These are phyloP conservation scores for Arthrinium phaeospermum DNA, from an alignment of 2,329 filamentous ascomycete species.

Conservation along the genomic window DNA sequence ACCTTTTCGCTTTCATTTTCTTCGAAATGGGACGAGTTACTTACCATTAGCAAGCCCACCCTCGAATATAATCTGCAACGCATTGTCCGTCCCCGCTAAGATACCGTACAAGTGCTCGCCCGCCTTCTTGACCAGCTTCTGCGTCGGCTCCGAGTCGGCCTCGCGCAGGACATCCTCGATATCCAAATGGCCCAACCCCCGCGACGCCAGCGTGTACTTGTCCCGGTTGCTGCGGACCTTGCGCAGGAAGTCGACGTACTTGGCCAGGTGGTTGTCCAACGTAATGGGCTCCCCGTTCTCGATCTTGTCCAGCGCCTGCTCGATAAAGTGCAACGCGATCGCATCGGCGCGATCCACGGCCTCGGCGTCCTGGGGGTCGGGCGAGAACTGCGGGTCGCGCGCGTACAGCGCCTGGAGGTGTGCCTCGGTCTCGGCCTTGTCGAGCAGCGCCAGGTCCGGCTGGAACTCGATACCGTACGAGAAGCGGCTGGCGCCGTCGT, in stretches of 20 bases:
- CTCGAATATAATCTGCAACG: constrained; percentile 18
- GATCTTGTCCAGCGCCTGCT: constrained; percentile 10
- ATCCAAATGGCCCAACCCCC: constrained; percentile 7
- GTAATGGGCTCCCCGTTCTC: neutral
- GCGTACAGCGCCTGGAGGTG: neutral
- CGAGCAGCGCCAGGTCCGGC: constrained; percentile 10
- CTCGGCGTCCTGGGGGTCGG: constrained; percentile 14
- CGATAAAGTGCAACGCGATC: constrained; percentile 18
- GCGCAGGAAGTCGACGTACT: constrained; percentile 19
- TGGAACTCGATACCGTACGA: constrained; percentile 21
- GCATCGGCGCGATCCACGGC: constrained; percentile 15
- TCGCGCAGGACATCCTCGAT: constrained; percentile 16
- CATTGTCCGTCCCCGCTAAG: constrained; percentile 7
- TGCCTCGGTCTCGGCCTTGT: neutral
- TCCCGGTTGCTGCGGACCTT: constrained; percentile 2
- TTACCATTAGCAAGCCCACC: constrained; percentile 14
- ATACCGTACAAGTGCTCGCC: constrained; percentile 19
- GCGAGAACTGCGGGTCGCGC: constrained; percentile 12
- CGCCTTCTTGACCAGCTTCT: constrained; percentile 17
- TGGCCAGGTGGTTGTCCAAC: constrained; percentile 16
- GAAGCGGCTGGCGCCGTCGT: constrained; percentile 16
- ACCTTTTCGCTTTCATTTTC: neutral
- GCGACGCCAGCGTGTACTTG: constrained; percentile 19
- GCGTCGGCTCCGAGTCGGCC: constrained; percentile 15
- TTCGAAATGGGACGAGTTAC: neutral